A percentile compares a stretch with the other conserved stretches of the same genome.
Conservation (phyloP, 441 rosid species). For the Corymbia citriodora region DNA sequence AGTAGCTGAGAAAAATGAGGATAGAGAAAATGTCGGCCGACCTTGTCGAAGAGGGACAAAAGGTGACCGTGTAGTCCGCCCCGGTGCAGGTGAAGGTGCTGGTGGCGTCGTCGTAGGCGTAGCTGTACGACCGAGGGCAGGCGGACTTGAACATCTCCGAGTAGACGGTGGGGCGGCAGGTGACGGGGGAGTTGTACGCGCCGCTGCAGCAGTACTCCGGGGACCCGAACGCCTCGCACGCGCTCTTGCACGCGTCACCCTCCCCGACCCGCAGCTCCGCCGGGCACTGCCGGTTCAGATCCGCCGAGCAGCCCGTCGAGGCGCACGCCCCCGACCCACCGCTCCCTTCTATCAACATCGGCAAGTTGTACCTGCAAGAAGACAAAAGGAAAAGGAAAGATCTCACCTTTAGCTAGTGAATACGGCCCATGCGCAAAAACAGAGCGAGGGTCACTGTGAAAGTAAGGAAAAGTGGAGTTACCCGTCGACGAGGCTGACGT, state of each 20-base stretch:
- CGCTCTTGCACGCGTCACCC: constrained; percentile 62
- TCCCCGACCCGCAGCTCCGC: constrained; percentile 46
- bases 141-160: constrained; percentile 65
- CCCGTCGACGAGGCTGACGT: constrained; percentile 68
- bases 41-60: constrained; percentile 79
- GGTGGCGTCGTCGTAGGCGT: constrained; percentile 64
- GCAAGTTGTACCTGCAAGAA: constrained; percentile 32
- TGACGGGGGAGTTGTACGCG: constrained; percentile 54
- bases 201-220: constrained; percentile 75
- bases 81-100: constrained; percentile 65
- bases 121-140: constrained; percentile 65
- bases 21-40: background rate
- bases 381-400: background rate
- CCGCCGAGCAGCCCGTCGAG: constrained; percentile 46
- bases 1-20: background rate
- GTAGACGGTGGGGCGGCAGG: constrained; percentile 59
- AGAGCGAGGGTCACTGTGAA: background rate
- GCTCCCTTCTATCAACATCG: constrained; percentile 48
- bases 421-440: background rate
- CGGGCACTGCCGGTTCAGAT: constrained; percentile 56
- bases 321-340: constrained; percentile 58
- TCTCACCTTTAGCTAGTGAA: background rate
- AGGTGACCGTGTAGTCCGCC: constrained; percentile 61
- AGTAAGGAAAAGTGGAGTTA: background rate
- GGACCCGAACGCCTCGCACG: constrained; percentile 59